Percentiles rank a stretch among this genome's conserved stretches.
These are phyloP conservation scores for Beta corolliflora DNA, from an alignment of 179 eudicot genomes.

Conservation along the genomic window DNA sequence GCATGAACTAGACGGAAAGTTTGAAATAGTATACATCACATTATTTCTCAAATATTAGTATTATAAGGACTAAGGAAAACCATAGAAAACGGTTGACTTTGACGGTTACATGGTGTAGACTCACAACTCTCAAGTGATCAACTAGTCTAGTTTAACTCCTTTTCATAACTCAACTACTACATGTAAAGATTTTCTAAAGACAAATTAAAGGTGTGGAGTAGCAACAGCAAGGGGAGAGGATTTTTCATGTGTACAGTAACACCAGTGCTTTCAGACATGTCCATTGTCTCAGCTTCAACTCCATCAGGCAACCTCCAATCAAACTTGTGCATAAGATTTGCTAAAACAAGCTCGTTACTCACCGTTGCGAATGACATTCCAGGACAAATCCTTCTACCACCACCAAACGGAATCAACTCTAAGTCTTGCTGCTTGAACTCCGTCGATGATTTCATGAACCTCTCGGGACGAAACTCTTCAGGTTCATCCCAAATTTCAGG, in stretches of 20 bases:
- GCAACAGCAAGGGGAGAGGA: slow-evolving; percentile 25
- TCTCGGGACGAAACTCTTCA: slow-evolving; percentile 33
- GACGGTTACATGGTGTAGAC: too few species aligned
- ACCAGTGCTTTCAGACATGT: slow-evolving; percentile 33
- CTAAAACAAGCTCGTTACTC: slow-evolving; percentile 28
- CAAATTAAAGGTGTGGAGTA: slow-evolving; percentile 4
- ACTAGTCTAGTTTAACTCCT: not conserved
- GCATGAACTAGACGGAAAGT: too few species aligned
- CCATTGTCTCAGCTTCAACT: slow-evolving; percentile 14
- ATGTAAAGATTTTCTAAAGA: not conserved
- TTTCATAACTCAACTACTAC: too few species aligned
- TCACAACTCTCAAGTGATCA: too few species aligned
- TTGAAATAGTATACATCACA: too few species aligned
- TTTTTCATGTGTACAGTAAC: slow-evolving; percentile 12
- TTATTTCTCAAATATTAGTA: too few species aligned
- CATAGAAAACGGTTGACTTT: too few species aligned
- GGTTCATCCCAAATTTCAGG: slow-evolving; percentile 30
- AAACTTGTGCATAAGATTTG: slow-evolving; percentile 26
- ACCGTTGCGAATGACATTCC: slow-evolving; percentile 26
- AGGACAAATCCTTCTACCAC: slow-evolving; percentile 35
- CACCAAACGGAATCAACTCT: slow-evolving; percentile 36
- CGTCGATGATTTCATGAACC: slow-evolving; percentile 23
- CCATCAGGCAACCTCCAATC: slow-evolving; percentile 30
- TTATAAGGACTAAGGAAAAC: too few species aligned
- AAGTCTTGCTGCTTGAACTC: slow-evolving; percentile 28